A percentile compares a stretch with the other conserved stretches of the same genome.
Conservation (phyloP, 2,329 filamentous ascomycete species). For the Cytospora piceicola region DNA sequence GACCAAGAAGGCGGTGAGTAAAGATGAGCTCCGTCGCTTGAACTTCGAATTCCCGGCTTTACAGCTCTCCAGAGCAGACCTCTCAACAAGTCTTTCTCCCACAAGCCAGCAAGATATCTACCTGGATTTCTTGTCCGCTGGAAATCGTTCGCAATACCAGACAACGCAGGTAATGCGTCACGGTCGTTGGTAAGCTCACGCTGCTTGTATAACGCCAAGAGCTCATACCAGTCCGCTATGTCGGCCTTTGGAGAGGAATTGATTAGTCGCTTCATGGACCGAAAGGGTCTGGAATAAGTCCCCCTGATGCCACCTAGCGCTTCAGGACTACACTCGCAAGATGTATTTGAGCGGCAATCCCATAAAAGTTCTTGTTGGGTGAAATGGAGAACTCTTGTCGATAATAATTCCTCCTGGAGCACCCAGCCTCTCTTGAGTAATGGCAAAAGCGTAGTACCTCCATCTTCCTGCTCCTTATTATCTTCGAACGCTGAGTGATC, state of each 20-base stretch:
- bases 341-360: background rate
- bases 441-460: background rate
- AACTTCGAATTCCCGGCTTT: too few species aligned
- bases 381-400: conserved; percentile 1
- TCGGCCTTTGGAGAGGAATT: background rate
- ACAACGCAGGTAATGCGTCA: background rate
- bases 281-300: too few species aligned
- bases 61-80: background rate
- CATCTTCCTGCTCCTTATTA: too few species aligned
- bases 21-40: background rate
- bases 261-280: too few species aligned
- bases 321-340: background rate
- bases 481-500: background rate
- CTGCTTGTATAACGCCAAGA: background rate
- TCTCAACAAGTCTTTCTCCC: background rate
- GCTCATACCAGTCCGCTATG: background rate
- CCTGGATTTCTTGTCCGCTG: background rate
- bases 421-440: conserved; percentile 3
- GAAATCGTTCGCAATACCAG: background rate
- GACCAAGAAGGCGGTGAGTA: background rate
- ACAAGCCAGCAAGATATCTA: background rate
- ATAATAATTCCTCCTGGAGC: conserved; percentile 6
- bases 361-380: conserved; percentile 3
- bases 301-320: background rate
- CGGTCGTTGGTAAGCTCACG: background rate